A percentile compares a stretch with the other conserved stretches of the same genome.
phyloP scores from a whole-genome alignment of 148 eudicot species.

The Arctostaphylos glauca region DNA sequence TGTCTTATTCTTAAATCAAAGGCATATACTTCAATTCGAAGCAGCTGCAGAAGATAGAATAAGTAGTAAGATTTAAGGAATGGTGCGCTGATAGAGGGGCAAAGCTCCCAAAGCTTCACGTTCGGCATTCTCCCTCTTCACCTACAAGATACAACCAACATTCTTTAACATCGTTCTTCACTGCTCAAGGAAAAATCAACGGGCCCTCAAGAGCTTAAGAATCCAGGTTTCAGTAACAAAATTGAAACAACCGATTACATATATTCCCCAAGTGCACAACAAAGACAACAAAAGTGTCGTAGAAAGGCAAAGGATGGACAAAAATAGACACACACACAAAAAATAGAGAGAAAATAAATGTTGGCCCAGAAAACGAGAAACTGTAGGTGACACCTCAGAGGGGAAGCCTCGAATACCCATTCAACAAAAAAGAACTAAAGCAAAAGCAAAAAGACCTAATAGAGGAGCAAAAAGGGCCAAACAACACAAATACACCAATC shows the following conservation, averaged over 20 bases:
- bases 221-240: neutral
- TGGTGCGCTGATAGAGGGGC: slow-evolving; percentile 51
- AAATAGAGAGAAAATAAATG: neutral
- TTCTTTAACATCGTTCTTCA: neutral
- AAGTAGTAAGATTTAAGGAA: slow-evolving; percentile 34
- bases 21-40: neutral
- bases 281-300: neutral
- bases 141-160: slow-evolving; percentile 29
- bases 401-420: no score
- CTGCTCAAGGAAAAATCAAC: neutral
- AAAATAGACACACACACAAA: neutral
- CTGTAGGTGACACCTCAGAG: neutral
- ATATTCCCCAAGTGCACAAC: neutral
- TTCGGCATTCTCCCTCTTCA: slow-evolving; percentile 46
- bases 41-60: slow-evolving; percentile 28
- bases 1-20: slow-evolving; percentile 17
- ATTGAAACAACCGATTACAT: neutral
- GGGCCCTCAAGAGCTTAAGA: neutral
- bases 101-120: slow-evolving; percentile 56
- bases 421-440: neutral
- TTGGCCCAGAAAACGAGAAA: neutral
- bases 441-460: neutral
- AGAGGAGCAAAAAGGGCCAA: neutral
- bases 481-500: neutral
- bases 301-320: neutral